phyloP scores from a whole-genome alignment of 257 asterid species.

The Anisodus acutangulus region DNA sequence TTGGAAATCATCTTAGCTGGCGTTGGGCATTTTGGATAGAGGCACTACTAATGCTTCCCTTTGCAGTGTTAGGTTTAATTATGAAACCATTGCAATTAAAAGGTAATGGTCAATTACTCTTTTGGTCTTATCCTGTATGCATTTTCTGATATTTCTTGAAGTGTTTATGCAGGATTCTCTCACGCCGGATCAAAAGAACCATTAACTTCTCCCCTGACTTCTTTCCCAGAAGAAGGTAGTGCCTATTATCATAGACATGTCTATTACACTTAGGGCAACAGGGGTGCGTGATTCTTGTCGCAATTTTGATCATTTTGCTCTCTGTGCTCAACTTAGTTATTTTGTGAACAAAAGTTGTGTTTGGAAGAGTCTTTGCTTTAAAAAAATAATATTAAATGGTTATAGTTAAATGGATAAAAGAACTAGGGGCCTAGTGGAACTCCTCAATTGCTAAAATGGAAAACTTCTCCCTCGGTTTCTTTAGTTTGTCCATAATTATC shows the following conservation, averaged over 20 bases:
- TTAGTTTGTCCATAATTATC: slow-evolving; percentile 9
- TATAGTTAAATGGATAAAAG: background rate
- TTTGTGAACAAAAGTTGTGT: background rate
- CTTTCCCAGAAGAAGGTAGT: slow-evolving; percentile 26
- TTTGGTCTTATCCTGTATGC: slow-evolving; percentile 25
- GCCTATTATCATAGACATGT: slow-evolving; percentile 20
- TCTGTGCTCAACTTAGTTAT: slow-evolving; percentile 1
- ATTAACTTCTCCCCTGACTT: slow-evolving; percentile 43
- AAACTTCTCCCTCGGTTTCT: background rate
- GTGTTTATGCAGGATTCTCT: slow-evolving; percentile 66
- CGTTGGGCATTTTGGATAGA: slow-evolving; percentile 89
- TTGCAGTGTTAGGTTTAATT: slow-evolving; percentile 81
- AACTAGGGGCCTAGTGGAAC: background rate
- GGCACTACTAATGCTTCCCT: slow-evolving; percentile 91
- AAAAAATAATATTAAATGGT: background rate
- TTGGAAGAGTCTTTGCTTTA: slow-evolving; percentile 14
- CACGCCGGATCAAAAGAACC: slow-evolving; percentile 60
- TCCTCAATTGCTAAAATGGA: slow-evolving; percentile 10
- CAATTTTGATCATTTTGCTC: background rate
- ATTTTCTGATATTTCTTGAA: slow-evolving; percentile 37
- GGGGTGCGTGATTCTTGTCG: background rate
- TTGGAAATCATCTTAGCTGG: slow-evolving; percentile 68
- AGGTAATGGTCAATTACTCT: slow-evolving; percentile 54
- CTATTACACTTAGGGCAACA: background rate
- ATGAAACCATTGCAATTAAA: slow-evolving; percentile 89